phyloP scores from a whole-genome alignment of 1,284 basidiomycete species.

The Naganishia sp. region DNA sequence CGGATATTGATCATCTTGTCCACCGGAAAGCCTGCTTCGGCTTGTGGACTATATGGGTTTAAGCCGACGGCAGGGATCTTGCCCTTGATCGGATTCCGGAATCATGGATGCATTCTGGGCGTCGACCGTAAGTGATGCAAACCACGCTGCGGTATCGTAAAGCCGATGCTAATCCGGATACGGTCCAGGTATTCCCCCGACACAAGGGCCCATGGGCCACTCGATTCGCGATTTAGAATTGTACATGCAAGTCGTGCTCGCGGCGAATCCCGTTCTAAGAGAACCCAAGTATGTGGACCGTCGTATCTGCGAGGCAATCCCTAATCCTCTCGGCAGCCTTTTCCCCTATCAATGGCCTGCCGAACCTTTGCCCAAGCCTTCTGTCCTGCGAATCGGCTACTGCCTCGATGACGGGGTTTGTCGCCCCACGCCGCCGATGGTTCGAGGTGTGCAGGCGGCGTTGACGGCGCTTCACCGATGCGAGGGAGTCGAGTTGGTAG shows the following conservation, averaged over 20 bases:
- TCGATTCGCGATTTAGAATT: constrained; percentile 46
- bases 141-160: too few relatives aligned
- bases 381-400: constrained; percentile 45
- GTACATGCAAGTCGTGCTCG: constrained; percentile 46
- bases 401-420: constrained; percentile 53
- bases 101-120: constrained; percentile 17
- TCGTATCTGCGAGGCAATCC: not conserved
- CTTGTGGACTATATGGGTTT: constrained; percentile 49
- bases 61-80: constrained; percentile 46
- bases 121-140: not conserved
- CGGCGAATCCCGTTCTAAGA: constrained; percentile 36
- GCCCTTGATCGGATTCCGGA: constrained; percentile 44
- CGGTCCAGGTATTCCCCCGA: constrained; percentile 14
- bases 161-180: not conserved
- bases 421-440: constrained; percentile 49
- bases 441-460: constrained; percentile 46
- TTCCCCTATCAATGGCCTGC: constrained; percentile 11
- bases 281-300: constrained; percentile 15
- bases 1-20: not conserved
- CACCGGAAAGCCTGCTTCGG: constrained; percentile 37
- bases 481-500: constrained; percentile 43
- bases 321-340: not conserved
- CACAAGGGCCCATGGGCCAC: constrained; percentile 36
- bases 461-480: constrained; percentile 39
- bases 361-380: not conserved